Evolutionary conservation across 2,329 filamentous ascomycete genomes (phyloP), one percentile per base, ranked within the genome.

Genomic region (Scleromitrula shiraiana): DNA sequence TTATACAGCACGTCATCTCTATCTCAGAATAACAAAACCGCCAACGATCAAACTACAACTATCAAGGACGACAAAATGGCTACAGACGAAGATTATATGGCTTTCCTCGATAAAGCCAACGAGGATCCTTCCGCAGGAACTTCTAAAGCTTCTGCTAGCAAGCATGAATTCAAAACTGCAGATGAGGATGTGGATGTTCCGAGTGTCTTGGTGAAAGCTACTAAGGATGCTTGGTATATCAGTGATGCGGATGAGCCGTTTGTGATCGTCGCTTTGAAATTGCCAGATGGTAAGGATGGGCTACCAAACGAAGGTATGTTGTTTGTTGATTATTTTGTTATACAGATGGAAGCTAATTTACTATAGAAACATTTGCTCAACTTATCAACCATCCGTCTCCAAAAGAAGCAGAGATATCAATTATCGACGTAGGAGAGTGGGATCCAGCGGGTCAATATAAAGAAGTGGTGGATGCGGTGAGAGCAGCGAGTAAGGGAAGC

Each of bases 201-300:
- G 6, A 66, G 70, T 41, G 67, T 68, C 3, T 72, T 90, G 45
- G 66, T 68, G 46, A 64, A 68, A 33, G 72, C 69, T 7, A 70
- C 73, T 41, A 68, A 75, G 42, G 71, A 83, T 49, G 76, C 73
- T 36, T 82, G 83, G 62, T 95, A 93, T 65, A 67, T 78, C 14
- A 93, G 84, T 53, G 90, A 95, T 50, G 80, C 87, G 24, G 89
- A 95, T 64, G 88, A 94, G 71, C 82, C 84, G 4, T 95, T 95
- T 66, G 80, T 85, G 64, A 79, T 81, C 3, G 86, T 95, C 5
- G 79, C 76, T 45, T 64, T 95, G 56, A 74, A 72, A 55, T 87
- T 76, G 68, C n/a, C n/a, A n/a, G n/a, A n/a, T n/a, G 65, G 71
- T 17, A 74, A 75, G 53, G 67, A 63, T 41, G 70, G 71, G 3